phyloP scores from a whole-genome alignment of 176 grass and related monocot species.

The Rhynchospora tenuis region DNA sequence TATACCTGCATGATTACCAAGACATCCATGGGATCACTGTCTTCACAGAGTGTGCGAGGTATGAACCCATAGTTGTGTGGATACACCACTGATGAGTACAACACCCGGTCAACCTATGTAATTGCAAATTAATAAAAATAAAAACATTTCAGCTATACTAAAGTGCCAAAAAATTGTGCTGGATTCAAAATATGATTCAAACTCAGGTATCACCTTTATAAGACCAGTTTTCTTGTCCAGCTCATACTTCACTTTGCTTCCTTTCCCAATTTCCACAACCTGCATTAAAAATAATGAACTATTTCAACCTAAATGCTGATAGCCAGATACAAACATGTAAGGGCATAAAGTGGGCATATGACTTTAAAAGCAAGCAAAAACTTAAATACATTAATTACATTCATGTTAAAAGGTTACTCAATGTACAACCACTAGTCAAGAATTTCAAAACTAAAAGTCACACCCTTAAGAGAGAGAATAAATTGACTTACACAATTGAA shows the following conservation, averaged over 20 bases:
- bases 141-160: neutral
- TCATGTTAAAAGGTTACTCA: neutral
- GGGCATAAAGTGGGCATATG: neutral
- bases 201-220: conserved; percentile 50
- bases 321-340: neutral
- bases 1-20: conserved; percentile 97
- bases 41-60: conserved; percentile 93
- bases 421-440: neutral
- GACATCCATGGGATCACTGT: conserved; percentile 93
- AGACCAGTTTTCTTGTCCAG: conserved; percentile 98
- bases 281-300: conserved; percentile 16
- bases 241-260: conserved; percentile 97
- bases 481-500: conserved; percentile 79
- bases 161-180: neutral
- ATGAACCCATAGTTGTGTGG: conserved; percentile 99
- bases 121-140: neutral
- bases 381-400: neutral
- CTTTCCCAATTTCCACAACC: conserved; percentile 91
- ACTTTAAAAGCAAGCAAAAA: neutral
- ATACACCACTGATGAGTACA: conserved; percentile 95
- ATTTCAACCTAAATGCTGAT: neutral
- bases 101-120: conserved; percentile 74
- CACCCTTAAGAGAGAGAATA: conserved; percentile 4
- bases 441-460: neutral
- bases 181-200: neutral